phyloP scores from a whole-genome alignment of 1,139 yeast species.

The Saccharomycopsis crataegensis region DNA sequence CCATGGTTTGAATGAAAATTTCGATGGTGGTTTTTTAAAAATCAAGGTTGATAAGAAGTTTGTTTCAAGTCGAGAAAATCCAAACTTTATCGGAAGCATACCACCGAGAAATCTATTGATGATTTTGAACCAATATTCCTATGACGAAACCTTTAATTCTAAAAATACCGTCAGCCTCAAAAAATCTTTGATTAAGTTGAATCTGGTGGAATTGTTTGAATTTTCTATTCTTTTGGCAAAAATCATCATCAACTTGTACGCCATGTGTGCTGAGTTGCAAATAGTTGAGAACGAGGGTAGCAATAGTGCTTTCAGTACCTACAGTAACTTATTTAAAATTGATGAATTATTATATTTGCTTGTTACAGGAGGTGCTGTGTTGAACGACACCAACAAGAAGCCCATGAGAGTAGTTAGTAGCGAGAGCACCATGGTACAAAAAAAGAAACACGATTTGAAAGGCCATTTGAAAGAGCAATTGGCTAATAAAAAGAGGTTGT shows the following conservation, averaged over 20 bases:
- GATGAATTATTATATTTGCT: constrained; percentile 15
- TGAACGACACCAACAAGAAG: constrained; percentile 1
- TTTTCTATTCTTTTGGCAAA: constrained; percentile 12
- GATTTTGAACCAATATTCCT: constrained; percentile 12
- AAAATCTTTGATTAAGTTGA: constrained; percentile 5
- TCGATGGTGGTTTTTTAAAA: constrained; percentile 1
- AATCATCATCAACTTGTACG: constrained; percentile 8
- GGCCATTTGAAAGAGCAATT: constrained; percentile 13
- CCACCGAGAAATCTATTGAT: constrained; percentile 6
- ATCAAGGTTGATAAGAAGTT: neutral
- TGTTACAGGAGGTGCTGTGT: constrained; percentile 10
- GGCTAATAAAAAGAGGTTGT: neutral
- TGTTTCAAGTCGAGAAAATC: neutral
- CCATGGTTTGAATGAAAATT: constrained; percentile 16
- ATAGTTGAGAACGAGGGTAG: neutral
- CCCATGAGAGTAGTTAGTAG: neutral
- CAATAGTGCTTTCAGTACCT: constrained; percentile 1
- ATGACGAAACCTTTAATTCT: constrained; percentile 17
- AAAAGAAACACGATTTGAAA: constrained; percentile 6
- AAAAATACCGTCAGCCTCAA: constrained; percentile 9
- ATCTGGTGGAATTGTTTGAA: constrained; percentile 14
- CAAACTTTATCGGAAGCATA: neutral
- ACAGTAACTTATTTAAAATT: constrained; percentile 9
- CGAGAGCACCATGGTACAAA: neutral
- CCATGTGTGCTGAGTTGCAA: constrained; percentile 4